Base-by-base conservation (phyloP, 345 rosid genomes). In the Eucalyptus caleyi region DNA sequence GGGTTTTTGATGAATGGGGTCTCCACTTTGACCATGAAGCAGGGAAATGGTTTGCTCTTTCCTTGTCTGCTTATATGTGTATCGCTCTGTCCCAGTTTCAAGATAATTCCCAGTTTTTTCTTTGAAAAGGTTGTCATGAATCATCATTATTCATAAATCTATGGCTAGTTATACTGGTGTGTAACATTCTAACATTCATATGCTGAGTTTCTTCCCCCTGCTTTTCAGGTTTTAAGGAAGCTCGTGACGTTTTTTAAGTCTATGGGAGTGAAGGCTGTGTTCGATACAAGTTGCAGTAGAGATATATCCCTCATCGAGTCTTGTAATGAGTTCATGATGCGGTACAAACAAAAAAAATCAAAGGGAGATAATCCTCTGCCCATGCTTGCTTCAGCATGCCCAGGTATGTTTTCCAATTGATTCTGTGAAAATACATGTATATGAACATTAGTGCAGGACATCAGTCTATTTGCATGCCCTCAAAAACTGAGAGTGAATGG, bases 301-400 rank as follows among this genome's bases (percentile, higher is more conserved):
- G 99, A 98, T 92, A 88, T 97, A 59, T 90, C 96, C 8, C 98
- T 97, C 88, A 89, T 96, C 34, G 99, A 97, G 93, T 90, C 98
- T 88, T 98, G 99, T 91, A 95, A 94, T 89, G 99, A 97, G 95
- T 98, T 98, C 92, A 88, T 96, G 59, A 88, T 50, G 69, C 96
- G 99, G 19, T 96, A 93, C 91, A 95, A 93, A 90, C 91, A 93
- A 90, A 93, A 92, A 89, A 91, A 91, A 90, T 91, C 90, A 40
- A 87, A 88, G 54, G 92, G 89, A 87, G 94, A 89, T 87, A 94
- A 92, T 47, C 90, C 93, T 62, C 90, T 98, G 3, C 99, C 99
- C 86, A 91, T 98, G 95, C 95, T 98, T 88, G 93, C 99, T 40
- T 98, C 99, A 3, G 96, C 99, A 9, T 98, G 99, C 90, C 99